Conservation (phyloP, 2,329 filamentous ascomycete species). For the Neurospora sp. region DNA sequence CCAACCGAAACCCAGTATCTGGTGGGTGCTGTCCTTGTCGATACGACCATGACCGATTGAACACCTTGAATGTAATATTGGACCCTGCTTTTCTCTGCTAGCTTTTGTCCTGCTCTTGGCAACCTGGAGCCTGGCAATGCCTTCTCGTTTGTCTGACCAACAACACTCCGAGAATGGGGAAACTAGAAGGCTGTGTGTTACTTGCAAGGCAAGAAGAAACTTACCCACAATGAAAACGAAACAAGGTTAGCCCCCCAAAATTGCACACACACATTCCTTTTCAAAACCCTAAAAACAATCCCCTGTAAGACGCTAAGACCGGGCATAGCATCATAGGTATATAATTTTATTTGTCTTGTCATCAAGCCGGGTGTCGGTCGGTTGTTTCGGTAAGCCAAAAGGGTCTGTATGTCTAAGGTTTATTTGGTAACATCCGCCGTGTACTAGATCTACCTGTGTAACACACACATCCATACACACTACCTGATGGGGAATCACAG, state of each 20-base stretch:
- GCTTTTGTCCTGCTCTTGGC: background rate
- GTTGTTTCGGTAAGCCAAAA: background rate
- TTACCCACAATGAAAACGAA: background rate
- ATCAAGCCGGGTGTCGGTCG: background rate
- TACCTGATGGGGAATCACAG: background rate
- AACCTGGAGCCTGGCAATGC: background rate
- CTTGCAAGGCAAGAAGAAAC: background rate
- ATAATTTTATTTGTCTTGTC: background rate
- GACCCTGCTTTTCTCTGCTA: background rate
- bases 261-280: background rate
- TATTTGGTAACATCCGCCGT: background rate
- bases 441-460: background rate
- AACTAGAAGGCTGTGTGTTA: background rate
- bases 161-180: background rate
- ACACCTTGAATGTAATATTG: background rate
- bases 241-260: background rate
- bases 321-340: background rate
- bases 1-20: background rate
- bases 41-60: background rate
- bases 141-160: background rate
- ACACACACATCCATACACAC: background rate
- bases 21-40: background rate
- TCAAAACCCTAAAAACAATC: background rate
- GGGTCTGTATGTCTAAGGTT: background rate
- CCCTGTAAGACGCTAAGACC: background rate